A percentile compares a stretch with the other conserved stretches of the same genome.
Conservation (phyloP, 805 yeast genomes). For the Sugiyamaella valdiviana region DNA sequence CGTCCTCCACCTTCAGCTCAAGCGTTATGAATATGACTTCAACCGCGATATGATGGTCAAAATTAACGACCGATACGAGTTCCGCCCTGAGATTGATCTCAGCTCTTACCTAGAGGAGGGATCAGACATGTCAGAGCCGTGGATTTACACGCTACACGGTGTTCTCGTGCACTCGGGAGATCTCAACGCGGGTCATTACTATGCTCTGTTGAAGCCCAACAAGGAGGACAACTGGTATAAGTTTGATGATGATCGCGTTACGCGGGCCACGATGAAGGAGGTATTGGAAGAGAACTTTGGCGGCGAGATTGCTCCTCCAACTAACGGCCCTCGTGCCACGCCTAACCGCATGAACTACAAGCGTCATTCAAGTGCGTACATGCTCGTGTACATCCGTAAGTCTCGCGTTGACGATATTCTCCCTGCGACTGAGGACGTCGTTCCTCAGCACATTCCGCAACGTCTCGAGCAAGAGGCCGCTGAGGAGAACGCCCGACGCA, state of each 20-base stretch:
- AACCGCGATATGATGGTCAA: constrained; percentile 82
- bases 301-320: constrained; percentile 42
- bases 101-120: constrained; percentile 66
- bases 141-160: constrained; percentile 83
- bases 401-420: constrained; percentile 51
- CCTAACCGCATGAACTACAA: constrained; percentile 44
- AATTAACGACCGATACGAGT: constrained; percentile 87
- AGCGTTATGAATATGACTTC: constrained; percentile 91
- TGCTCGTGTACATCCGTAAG: constrained; percentile 87
- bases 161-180: constrained; percentile 96
- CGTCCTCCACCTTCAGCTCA: constrained; percentile 85
- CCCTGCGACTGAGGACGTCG: constrained; percentile 50
- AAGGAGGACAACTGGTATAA: constrained; percentile 70
- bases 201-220: constrained; percentile 84
- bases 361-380: constrained; percentile 91
- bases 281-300: constrained; percentile 94
- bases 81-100: constrained; percentile 75
- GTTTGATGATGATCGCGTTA: constrained; percentile 93
- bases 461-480: constrained; percentile 59
- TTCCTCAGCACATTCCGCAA: constrained; percentile 63
- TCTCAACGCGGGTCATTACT: constrained; percentile 92
- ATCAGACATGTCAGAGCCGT: constrained; percentile 43
- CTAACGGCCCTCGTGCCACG: constrained; percentile 19
- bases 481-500: constrained; percentile 47
- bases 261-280: constrained; percentile 75